Evolutionary conservation across 331 rosid genomes (phyloP), one percentile per base, ranked within the genome.

Genomic region (Rhamnella rubrinervis): DNA sequence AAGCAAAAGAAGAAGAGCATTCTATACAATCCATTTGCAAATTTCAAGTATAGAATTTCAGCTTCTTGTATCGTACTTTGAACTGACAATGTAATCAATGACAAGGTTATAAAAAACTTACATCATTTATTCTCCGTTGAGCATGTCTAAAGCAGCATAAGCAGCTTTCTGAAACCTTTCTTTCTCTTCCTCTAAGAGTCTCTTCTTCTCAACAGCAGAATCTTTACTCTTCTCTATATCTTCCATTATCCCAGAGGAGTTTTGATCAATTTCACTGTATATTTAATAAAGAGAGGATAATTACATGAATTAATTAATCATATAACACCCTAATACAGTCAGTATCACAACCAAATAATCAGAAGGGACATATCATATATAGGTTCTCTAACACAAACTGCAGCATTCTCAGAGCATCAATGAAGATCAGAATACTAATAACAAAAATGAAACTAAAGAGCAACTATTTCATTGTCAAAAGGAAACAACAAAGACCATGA

Each of bases 151-250:
- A 75, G 86, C 93, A 66, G 90, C 80, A 72, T 75, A 86, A 71
- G 96, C 97, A 74, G 97, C 92, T 76, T 88, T 89, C 70, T 88
- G 96, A 65, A 88, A 80, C 65, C 70, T 85, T 68, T 90, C 86
- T 58, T 77, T 89, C 85, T 86, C 90, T 74, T 88, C 96, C 61
- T 87, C 93, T 9, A 93, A 80, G 50, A 67, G 62, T 62, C 68
- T 84, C 84, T 88, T 90, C 83, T 82, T 85, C 71, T 85, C 93
- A 9, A 82, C 49, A 76, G 89, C 81, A 77, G 83, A 78, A 40
- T 75, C 77, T 81, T 80, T 84, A 74, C 85, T 78, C 69, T 93
- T 93, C 79, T 80, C 98, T 21, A 92, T 82, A 63, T 85, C 96
- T 55, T 82, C 92, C 53, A 77, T 79, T 23, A 90, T 79, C 63